Base-by-base conservation (phyloP, 306 rosid genomes). In the Lathyrus oleraceus region DNA sequence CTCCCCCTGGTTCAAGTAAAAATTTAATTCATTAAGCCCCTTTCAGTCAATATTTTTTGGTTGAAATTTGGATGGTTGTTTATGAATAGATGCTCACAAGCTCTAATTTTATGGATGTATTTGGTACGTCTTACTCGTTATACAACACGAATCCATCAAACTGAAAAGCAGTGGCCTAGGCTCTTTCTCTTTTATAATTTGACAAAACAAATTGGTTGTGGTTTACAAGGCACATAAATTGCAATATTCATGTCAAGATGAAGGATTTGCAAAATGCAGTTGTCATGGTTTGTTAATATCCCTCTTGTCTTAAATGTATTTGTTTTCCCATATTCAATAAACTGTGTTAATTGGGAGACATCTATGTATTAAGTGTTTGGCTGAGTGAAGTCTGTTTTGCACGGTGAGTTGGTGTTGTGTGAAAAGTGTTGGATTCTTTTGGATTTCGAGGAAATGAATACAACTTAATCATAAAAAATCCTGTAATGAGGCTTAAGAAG, bases 21-120 rank as follows among this genome's bases (percentile, higher is more conserved):
- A 23, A 23, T 12, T 23, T 2, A 10, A 27, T 28, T 27, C 39
- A 25, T 28, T 27, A 15, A 12, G 39, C 39, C 19, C 6, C 3
- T 57, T 57, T 57, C 39, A 13, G 19, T 42, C 11, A 12, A 39
- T 40, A 14, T 20, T 51, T 23, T 19, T 51, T 69, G 39, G 32
- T 61, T 28, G 47, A 69, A 61, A 38, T 76, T 52, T 32, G 71
- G 70, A 38, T 76, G 65, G 58, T n/a, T 56, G 43, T 59, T n/a
- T 67, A 17, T 48, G 32, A 25, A 59, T 60, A 20, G 42, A 13
- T 35, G 49, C 32, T 25, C 15, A 3, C 13, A 47, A 71, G 20
- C 47, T 61, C 28, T 36, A 9, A 30, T 9, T 61, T 19, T 17
- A 17, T 10, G 28, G 43, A 39, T 61, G 28, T 14, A 16, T 61